These are phyloP conservation scores for Tylopilus intermedius DNA, from an alignment of 768 basidiomycete genomes.

Conservation along the genomic window DNA sequence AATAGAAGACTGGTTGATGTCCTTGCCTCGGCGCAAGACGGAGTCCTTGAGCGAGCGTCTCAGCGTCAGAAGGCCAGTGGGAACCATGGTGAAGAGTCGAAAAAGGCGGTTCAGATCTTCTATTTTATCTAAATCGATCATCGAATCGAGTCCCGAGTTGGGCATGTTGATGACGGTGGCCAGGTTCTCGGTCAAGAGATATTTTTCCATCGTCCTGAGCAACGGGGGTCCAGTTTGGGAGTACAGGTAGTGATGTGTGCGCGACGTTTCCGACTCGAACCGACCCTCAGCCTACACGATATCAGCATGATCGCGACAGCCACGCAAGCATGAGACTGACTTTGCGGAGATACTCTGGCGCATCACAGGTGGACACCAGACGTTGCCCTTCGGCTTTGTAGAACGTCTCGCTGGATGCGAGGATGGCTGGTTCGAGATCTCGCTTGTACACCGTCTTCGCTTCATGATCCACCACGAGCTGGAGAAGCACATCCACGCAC, in stretches of 20 bases:
- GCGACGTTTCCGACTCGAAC: conserved; percentile 75
- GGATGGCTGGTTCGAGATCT: conserved; percentile 78
- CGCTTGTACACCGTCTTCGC: conserved; percentile 69
- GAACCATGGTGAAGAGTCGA: conserved; percentile 64
- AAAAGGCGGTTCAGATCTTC: conserved; percentile 78
- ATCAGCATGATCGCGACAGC: conserved; percentile 7
- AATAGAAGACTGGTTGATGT: conserved; percentile 66
- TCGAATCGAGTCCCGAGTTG: conserved; percentile 78
- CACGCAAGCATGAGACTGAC: conserved; percentile 41
- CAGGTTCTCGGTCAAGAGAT: conserved; percentile 76
- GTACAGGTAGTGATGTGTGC: conserved; percentile 83
- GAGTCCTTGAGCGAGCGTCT: conserved; percentile 67
- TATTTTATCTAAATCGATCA: conserved; percentile 78
- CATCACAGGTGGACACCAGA: conserved; percentile 70
- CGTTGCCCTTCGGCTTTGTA: conserved; percentile 71
- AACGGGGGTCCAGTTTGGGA: conserved; percentile 66
- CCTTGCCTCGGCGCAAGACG: conserved; percentile 66
- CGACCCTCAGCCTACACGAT: conserved; percentile 66
- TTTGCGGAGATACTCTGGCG: conserved; percentile 72
- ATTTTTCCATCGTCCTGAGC: conserved; percentile 67
- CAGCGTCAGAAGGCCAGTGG: conserved; percentile 59
- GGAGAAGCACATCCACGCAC: conserved; percentile 79
- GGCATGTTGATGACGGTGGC: conserved; percentile 69
- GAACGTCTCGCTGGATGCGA: conserved; percentile 73
- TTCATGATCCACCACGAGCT: conserved; percentile 50